Percentiles rank a stretch among this genome's conserved stretches.
Evolutionary conservation across 2,329 filamentous ascomycete genomes (phyloP).

Genomic region (Trichoderma sp.): DNA sequence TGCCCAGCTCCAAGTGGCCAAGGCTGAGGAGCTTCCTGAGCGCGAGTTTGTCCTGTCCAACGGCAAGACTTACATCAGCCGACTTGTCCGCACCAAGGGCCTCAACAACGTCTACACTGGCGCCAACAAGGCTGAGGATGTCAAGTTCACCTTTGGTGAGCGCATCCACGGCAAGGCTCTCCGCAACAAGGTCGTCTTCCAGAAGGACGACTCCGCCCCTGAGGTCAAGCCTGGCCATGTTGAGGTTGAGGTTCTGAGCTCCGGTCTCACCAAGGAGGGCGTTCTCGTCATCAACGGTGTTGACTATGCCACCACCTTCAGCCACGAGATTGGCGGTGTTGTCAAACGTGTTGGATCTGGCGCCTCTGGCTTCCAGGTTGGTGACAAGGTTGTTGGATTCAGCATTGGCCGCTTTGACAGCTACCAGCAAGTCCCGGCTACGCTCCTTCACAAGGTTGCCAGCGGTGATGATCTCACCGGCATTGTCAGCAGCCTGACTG

Average conservation of each 20-base stretch:
- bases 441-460: constrained; percentile 14
- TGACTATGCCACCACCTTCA: constrained; percentile 31
- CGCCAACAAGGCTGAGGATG: constrained; percentile 17
- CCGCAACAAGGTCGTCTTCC: constrained; percentile 26
- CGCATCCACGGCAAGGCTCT: constrained; percentile 27
- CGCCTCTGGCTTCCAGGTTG: constrained; percentile 24
- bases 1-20: constrained; percentile 22
- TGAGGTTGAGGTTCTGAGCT: constrained; percentile 29
- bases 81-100: constrained; percentile 26
- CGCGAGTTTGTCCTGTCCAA: constrained; percentile 27
- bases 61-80: constrained; percentile 30
- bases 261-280: constrained; percentile 29
- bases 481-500: constrained; percentile 24
- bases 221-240: constrained; percentile 29
- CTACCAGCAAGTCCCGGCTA: constrained; percentile 28
- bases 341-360: constrained; percentile 27
- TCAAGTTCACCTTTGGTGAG: constrained; percentile 19
- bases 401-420: constrained; percentile 34
- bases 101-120: constrained; percentile 27
- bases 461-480: constrained; percentile 31
- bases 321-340: constrained; percentile 30
- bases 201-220: constrained; percentile 12
- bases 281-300: constrained; percentile 29
- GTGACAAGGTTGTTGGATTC: constrained; percentile 31
- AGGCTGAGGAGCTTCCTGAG: constrained; percentile 24